Conservation (phyloP, 2,329 filamentous ascomycete species). For the Botrytis tulipae region DNA sequence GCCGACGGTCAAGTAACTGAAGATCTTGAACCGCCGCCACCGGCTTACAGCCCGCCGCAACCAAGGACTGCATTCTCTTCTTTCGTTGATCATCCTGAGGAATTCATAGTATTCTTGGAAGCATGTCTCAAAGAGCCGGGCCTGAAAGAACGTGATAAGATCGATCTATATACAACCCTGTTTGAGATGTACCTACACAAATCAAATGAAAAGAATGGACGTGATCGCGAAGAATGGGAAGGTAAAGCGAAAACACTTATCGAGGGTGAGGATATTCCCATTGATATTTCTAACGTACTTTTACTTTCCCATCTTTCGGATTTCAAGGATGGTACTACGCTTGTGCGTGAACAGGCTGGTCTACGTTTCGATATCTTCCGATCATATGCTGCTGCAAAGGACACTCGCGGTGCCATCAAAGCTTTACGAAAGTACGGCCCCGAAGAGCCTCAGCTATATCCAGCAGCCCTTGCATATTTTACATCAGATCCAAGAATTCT, state of each 20-base stretch:
- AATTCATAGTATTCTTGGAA: slow-evolving; percentile 92
- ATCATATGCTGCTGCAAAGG: slow-evolving; percentile 88
- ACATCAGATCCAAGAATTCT: slow-evolving; percentile 80
- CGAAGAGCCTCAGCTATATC: slow-evolving; percentile 87
- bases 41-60: slow-evolving; percentile 71
- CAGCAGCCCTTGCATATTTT: slow-evolving; percentile 89
- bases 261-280: slow-evolving; percentile 74
- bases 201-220: slow-evolving; percentile 70
- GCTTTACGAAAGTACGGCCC: slow-evolving; percentile 89
- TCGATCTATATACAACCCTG: slow-evolving; percentile 88
- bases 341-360: slow-evolving; percentile 91
- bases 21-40: slow-evolving; percentile 48
- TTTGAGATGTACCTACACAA: slow-evolving; percentile 99
- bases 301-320: slow-evolving; percentile 87
- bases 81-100: slow-evolving; percentile 88
- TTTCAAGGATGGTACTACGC: slow-evolving; percentile 84
- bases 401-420: slow-evolving; percentile 86
- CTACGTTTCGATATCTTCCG: slow-evolving; percentile 94
- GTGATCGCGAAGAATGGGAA: slow-evolving; percentile 78
- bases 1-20: slow-evolving; percentile 53
- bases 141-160: slow-evolving; percentile 70
- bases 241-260: slow-evolving; percentile 86
- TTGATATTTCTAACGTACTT: slow-evolving; percentile 92
- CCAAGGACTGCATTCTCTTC: slow-evolving; percentile 91
- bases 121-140: slow-evolving; percentile 73